These are phyloP conservation scores for Articulospora tetracladia DNA, from an alignment of 495 filamentous ascomycete species.

Conservation along the genomic window DNA sequence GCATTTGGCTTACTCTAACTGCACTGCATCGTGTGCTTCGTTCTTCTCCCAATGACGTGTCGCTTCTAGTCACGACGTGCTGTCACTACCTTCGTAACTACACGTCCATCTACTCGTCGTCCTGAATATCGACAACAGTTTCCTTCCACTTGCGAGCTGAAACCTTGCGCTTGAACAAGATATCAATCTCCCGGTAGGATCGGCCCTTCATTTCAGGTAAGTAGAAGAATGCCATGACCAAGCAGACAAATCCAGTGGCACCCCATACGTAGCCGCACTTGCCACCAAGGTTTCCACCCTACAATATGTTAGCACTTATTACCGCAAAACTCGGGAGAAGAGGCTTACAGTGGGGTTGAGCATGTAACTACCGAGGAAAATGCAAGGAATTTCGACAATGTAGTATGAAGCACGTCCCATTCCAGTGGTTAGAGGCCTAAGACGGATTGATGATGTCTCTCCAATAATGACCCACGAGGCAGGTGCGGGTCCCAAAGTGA, in stretches of 20 bases:
- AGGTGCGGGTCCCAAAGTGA: constrained; percentile 47
- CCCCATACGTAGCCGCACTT: constrained; percentile 54
- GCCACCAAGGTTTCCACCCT: constrained; percentile 52
- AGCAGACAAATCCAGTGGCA: constrained; percentile 40
- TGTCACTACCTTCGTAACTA: too few species aligned
- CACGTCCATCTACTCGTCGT: constrained; percentile 39
- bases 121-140: constrained; percentile 31
- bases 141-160: constrained; percentile 62
- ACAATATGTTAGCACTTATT: too few species aligned
- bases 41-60: too few species aligned
- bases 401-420: constrained; percentile 53
- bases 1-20: too few species aligned
- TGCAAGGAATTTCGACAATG: constrained; percentile 39
- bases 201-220: constrained; percentile 66
- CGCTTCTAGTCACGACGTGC: too few species aligned
- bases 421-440: constrained; percentile 50
- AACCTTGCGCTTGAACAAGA: constrained; percentile 60
- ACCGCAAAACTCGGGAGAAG: too few species aligned
- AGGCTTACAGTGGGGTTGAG: constrained; percentile 36
- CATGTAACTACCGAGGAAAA: constrained; percentile 47
- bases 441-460: constrained; percentile 54
- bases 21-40: too few species aligned
- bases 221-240: constrained; percentile 45
- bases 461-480: constrained; percentile 55
- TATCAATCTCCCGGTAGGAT: constrained; percentile 67